phyloP scores from a whole-genome alignment of 176 grass and related monocot genomes.

The Cenchrus americanus region DNA sequence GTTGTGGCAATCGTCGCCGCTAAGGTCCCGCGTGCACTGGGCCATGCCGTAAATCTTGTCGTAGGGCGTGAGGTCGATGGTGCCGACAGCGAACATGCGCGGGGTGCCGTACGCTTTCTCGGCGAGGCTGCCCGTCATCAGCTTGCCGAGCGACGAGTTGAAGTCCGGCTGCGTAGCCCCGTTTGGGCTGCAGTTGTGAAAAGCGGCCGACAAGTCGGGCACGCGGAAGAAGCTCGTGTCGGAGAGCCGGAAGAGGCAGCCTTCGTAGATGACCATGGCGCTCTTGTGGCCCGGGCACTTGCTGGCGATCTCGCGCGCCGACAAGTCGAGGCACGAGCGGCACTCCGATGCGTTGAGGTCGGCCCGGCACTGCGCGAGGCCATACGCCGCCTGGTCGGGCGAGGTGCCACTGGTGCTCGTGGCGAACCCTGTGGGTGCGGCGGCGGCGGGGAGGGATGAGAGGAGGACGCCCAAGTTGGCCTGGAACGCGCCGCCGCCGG shows the following conservation, averaged over 20 bases:
- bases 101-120: too few species aligned
- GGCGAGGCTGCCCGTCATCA: too few species aligned
- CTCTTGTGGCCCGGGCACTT: slow-evolving; percentile 32
- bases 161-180: too few species aligned
- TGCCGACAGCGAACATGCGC: too few species aligned
- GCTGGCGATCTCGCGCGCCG: not conserved
- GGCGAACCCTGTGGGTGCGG: slow-evolving; percentile 31
- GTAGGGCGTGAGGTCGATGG: not conserved
- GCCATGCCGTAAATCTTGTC: slow-evolving; percentile 48
- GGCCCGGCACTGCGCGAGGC: slow-evolving; percentile 61
- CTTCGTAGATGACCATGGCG: slow-evolving; percentile 8
- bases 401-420: slow-evolving; percentile 22
- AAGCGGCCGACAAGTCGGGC: not conserved
- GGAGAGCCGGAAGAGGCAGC: slow-evolving; percentile 51
- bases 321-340: slow-evolving; percentile 19
- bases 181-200: too few species aligned
- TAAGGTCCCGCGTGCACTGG: slow-evolving; percentile 65
- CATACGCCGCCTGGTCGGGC: slow-evolving; percentile 35
- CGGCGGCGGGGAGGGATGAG: slow-evolving; percentile 35
- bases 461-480: slow-evolving; percentile 53
- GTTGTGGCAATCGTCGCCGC: slow-evolving; percentile 25
- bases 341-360: slow-evolving; percentile 33
- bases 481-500: slow-evolving; percentile 42
- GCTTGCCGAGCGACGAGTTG: too few species aligned
- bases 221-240: slow-evolving; percentile 47